phyloP scores from a whole-genome alignment of 2,329 filamentous ascomycete species.

The Orbilia brochopaga region DNA sequence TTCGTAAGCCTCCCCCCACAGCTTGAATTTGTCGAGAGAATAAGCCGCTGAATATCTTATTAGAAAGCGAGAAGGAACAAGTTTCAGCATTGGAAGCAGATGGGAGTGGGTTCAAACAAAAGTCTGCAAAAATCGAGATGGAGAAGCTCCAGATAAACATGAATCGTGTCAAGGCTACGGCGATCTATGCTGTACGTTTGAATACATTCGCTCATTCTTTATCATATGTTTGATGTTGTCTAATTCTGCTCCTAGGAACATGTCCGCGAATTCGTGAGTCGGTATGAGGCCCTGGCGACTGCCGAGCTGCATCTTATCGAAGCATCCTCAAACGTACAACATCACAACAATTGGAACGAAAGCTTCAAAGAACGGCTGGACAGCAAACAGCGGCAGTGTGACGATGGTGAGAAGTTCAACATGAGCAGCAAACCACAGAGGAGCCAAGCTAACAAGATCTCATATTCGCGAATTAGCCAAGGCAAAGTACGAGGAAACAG shows the following conservation, averaged over 20 bases:
- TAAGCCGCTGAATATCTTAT: too few relatives aligned
- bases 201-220: conserved; percentile 30
- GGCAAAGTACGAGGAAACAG: conserved; percentile 4
- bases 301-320: conserved; percentile 76
- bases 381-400: conserved; percentile 49
- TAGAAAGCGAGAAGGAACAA: conserved; percentile 32
- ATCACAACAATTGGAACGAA: conserved; percentile 63
- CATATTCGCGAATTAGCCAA: conserved; percentile 10
- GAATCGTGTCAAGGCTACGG: conserved; percentile 56
- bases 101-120: conserved; percentile 36
- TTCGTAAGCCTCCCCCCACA: conserved; percentile 11
- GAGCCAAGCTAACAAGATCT: background rate
- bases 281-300: conserved; percentile 71
- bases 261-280: conserved; percentile 67
- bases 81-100: conserved; percentile 32
- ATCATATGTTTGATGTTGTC: background rate
- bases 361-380: conserved; percentile 62
- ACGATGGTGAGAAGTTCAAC: conserved; percentile 37
- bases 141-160: conserved; percentile 20
- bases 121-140: conserved; percentile 34
- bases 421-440: conserved; percentile 35
- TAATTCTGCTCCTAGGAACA: conserved; percentile 34
- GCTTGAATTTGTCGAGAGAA: too few relatives aligned
- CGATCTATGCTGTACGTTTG: conserved; percentile 65
- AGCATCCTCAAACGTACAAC: conserved; percentile 77